Base-by-base conservation (phyloP, 371 early-diverging fungal species). In the Lichtheimia corymbifera region DNA sequence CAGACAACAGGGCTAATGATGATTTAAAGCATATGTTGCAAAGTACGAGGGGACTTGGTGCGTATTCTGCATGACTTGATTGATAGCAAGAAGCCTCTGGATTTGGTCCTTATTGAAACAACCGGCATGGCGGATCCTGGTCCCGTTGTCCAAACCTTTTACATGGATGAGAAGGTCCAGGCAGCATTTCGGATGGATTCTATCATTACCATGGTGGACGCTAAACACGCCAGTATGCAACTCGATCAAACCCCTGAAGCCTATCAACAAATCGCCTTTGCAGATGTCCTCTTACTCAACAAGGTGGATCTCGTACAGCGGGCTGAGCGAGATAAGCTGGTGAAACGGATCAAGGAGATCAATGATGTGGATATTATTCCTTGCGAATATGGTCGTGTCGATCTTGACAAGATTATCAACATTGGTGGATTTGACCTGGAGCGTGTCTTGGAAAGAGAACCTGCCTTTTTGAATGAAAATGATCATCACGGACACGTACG, bases 81-180 rank as follows among this genome's bases (percentile, higher is more conserved):
- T 3, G 59, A 59, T 17, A n/a, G 41, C 40, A 47, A 52, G 25
- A 62, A 63, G 25, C 64, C 55, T 3, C 43, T 67, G 12, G 76
- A 76, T 57, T 35, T 63, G 50, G 64, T 76, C 0, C 24, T 76
- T 12, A 64, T 76, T n/a, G 76, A 76, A 54, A 74, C 71, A 0
- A 76, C 76, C 0, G 76, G 76, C 3, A 54, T 76, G 49, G 76
- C 76, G 1, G 75, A 76, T 62, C 76, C 76, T n/a, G 76, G 68
- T 9, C 75, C 75, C 0, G 71, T 76, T 14, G 59, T 66, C 13
- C 71, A 71, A 53, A 76, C 68, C 2, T 64, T 76, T 51, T 77
- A 64, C 43, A 53, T 71, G 58, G 76, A 75, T 47, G 68, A 76
- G 27, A 24, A 43, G 13, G 58, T 76, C 0, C 53, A 59, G 28